These are phyloP conservation scores for Prunus salicina DNA, from an alignment of 306 rosid genomes.

Conservation along the genomic window DNA sequence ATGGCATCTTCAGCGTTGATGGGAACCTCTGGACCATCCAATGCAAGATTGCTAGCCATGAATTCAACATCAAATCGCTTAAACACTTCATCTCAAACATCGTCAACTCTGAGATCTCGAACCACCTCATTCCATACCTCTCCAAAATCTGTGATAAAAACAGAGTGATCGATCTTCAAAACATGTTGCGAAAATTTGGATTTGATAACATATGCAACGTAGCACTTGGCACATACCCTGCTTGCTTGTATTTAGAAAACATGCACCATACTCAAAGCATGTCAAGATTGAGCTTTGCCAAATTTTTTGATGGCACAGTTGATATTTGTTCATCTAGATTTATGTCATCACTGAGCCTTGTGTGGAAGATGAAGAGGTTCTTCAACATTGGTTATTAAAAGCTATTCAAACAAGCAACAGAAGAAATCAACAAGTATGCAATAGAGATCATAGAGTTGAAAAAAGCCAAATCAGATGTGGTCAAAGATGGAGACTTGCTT, in stretches of 20 bases:
- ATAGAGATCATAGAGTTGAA: conserved; percentile 11
- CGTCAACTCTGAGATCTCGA: conserved; percentile 11
- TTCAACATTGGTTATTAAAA: conserved; percentile 19
- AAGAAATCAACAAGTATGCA: conserved; percentile 10
- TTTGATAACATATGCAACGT: conserved; percentile 17
- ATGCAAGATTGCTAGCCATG: conserved; percentile 33
- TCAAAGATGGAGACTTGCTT: conserved; percentile 1
- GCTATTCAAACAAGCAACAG: conserved; percentile 9
- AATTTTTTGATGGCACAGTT: conserved; percentile 21
- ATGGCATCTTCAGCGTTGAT: conserved; percentile 18
- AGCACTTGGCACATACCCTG: conserved; percentile 19
- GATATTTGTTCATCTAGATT: conserved; percentile 5
- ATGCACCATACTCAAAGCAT: background rate
- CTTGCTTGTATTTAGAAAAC: background rate
- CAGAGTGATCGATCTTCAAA: conserved; percentile 18
- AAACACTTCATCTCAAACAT: conserved; percentile 23
- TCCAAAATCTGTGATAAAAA: background rate
- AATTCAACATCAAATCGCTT: conserved; percentile 32
- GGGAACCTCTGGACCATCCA: conserved; percentile 25
- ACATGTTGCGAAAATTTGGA: conserved; percentile 4
- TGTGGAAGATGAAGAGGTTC: conserved; percentile 23
- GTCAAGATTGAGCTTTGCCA: background rate
- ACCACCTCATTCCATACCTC: conserved; percentile 15
- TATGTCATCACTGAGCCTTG: conserved; percentile 1
- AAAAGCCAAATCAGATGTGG: background rate